Evolutionary conservation across 1,284 basidiomycete genomes (phyloP).

Genomic region (Cryptococcus depauperatus): DNA sequence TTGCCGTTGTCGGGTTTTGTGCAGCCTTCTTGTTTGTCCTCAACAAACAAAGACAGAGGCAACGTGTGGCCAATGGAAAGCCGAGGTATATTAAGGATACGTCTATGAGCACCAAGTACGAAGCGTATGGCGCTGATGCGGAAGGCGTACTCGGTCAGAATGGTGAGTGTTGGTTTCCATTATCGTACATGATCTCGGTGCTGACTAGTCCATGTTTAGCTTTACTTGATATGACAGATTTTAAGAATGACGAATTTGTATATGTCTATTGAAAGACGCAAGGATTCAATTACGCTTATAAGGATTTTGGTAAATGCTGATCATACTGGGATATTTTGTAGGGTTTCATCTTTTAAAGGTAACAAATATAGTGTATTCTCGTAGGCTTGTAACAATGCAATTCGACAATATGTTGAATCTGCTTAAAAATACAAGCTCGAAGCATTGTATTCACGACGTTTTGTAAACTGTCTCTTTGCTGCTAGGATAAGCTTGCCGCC

Average conservation of each 20-base stretch:
- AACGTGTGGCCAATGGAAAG: constrained; percentile 40
- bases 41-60: constrained; percentile 37
- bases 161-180: constrained; percentile 9
- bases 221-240: constrained; percentile 32
- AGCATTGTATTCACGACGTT: too few relatives aligned
- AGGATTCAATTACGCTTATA: too few relatives aligned
- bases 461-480: too few relatives aligned
- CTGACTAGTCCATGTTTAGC: constrained; percentile 2
- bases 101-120: constrained; percentile 34
- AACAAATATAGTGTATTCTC: too few relatives aligned
- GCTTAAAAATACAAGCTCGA: too few relatives aligned
- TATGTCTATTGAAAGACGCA: constrained; percentile 15
- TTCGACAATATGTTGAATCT: too few relatives aligned
- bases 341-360: too few relatives aligned
- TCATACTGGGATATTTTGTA: too few relatives aligned
- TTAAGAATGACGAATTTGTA: constrained; percentile 34
- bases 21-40: constrained; percentile 29
- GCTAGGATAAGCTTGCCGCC: too few relatives aligned
- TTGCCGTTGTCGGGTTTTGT: constrained; percentile 29
- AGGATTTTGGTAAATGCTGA: too few relatives aligned
- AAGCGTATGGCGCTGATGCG: constrained; percentile 21
- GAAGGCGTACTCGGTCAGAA: constrained; percentile 15
- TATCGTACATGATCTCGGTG: not conserved
- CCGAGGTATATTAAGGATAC: constrained; percentile 37
- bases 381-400: too few relatives aligned